These are phyloP conservation scores for Cyberlindnera xylosilytica DNA, from an alignment of 805 yeast genomes.

Conservation along the genomic window DNA sequence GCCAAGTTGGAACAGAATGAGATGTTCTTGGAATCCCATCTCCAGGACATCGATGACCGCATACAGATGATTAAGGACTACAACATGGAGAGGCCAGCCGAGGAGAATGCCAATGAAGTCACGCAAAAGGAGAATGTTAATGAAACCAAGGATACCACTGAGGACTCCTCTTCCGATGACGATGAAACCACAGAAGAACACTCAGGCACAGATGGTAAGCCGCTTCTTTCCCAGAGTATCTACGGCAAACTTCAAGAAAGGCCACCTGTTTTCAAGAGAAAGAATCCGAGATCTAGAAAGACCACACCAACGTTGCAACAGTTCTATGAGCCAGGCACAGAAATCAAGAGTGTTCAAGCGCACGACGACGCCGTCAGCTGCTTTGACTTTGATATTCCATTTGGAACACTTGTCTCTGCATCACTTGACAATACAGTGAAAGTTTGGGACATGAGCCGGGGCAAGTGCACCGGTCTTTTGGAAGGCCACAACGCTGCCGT, in stretches of 20 bases:
- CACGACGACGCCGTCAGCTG: slow-evolving; percentile 53
- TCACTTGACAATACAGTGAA: slow-evolving; percentile 73
- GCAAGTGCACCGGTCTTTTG: slow-evolving; percentile 46
- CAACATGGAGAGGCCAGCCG: slow-evolving; percentile 31
- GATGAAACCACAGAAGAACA: slow-evolving; percentile 17
- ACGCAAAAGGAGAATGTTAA: slow-evolving; percentile 1
- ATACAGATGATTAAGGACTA: slow-evolving; percentile 41
- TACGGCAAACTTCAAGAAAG: slow-evolving; percentile 40
- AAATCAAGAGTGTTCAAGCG: slow-evolving; percentile 46
- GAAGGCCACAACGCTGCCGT: slow-evolving; percentile 63
- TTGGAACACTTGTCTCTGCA: slow-evolving; percentile 75
- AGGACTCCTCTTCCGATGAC: not conserved
- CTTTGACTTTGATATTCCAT: slow-evolving; percentile 70
- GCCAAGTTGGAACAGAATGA: slow-evolving; percentile 62
- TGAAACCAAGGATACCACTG: not conserved
- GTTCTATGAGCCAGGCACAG: slow-evolving; percentile 56
- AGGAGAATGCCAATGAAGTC: slow-evolving; percentile 14
- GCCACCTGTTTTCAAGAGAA: slow-evolving; percentile 31
- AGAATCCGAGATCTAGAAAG: slow-evolving; percentile 37
- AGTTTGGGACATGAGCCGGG: slow-evolving; percentile 76
- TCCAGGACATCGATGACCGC: slow-evolving; percentile 42
- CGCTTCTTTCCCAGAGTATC: slow-evolving; percentile 40
- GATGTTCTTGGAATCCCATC: slow-evolving; percentile 46
- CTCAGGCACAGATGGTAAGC: slow-evolving; percentile 16
- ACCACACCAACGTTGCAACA: slow-evolving; percentile 64